A percentile compares a stretch with the other conserved stretches of the same genome.
Evolutionary conservation across 768 basidiomycete species (phyloP).

Genomic region (Mycena kentingensis): DNA sequence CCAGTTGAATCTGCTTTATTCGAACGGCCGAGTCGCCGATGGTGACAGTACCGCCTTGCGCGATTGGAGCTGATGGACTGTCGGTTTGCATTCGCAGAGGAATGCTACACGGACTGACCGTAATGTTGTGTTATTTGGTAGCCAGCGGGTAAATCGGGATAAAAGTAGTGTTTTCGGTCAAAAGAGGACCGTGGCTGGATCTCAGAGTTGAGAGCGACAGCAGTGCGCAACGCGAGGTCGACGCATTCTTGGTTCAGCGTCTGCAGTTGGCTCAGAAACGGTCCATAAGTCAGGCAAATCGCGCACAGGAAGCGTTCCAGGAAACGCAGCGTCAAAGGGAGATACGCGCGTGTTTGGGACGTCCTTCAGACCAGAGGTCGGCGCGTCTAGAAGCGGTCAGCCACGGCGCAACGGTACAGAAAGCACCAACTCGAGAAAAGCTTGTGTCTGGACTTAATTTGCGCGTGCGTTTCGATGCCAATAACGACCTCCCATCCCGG

Average conservation of each 20-base stretch:
- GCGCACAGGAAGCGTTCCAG: constrained; percentile 88
- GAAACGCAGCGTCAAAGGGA: constrained; percentile 85
- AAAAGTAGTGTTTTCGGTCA: constrained; percentile 98
- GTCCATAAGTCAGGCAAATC: not conserved
- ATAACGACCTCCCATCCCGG: constrained; percentile 89
- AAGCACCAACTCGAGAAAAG: constrained; percentile 72
- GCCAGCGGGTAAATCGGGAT: constrained; percentile 89
- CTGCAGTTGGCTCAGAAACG: constrained; percentile 34
- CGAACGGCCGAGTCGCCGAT: constrained; percentile 58
- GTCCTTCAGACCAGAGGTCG: constrained; percentile 45
- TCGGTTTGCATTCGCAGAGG: not conserved
- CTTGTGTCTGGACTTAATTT: constrained; percentile 85
- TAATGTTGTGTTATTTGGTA: constrained; percentile 99
- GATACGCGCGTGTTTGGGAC: constrained; percentile 74
- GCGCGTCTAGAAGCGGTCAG: constrained; percentile 34
- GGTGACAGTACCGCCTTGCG: constrained; percentile 61
- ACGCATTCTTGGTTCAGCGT: constrained; percentile 70
- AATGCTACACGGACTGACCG: constrained; percentile 43
- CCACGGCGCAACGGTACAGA: not conserved
- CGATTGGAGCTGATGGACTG: constrained; percentile 78
- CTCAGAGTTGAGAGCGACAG: constrained; percentile 69
- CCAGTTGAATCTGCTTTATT: constrained; percentile 92
- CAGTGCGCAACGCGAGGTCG: constrained; percentile 77
- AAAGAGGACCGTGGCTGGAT: constrained; percentile 78
- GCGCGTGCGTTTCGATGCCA: constrained; percentile 95